Conservation (phyloP, 495 filamentous ascomycete genomes). For the Lineolata rhizophorae region DNA sequence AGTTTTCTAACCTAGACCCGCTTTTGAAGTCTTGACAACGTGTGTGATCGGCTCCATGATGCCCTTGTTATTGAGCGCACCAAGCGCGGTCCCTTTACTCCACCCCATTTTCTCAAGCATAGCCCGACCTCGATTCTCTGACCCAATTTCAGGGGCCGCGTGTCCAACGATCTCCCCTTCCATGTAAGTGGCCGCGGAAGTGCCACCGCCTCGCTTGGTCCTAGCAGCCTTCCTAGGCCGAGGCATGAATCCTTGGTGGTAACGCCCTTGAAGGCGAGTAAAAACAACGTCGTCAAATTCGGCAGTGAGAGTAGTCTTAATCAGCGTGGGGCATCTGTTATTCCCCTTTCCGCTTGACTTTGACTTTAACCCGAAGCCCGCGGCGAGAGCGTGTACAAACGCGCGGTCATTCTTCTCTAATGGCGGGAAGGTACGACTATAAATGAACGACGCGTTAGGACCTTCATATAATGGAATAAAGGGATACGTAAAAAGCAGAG, state of each 20-base stretch:
- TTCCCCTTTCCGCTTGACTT: conserved; percentile 57
- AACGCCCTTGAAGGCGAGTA: conserved; percentile 2
- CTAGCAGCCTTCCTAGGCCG: conserved; percentile 2
- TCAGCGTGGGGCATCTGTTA: conserved; percentile 54
- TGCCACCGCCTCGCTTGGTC: conserved; percentile 21
- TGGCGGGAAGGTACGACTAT: conserved; percentile 57
- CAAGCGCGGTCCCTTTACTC: conserved; percentile 72
- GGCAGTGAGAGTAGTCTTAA: conserved; percentile 44
- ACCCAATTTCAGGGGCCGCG: conserved; percentile 61
- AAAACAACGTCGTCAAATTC: conserved; percentile 22
- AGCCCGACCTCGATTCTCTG: conserved; percentile 60
- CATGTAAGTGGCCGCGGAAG: conserved; percentile 30
- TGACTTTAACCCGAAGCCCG: conserved; percentile 51
- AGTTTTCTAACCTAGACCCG: conserved; percentile 72
- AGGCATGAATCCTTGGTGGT: conserved; percentile 22
- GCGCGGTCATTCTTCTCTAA: conserved; percentile 63
- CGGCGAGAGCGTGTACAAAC: conserved; percentile 52
- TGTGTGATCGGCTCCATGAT: conserved; percentile 72
- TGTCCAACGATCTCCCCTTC: conserved; percentile 86
- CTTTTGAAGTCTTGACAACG: conserved; percentile 65
- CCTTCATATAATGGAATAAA: no score
- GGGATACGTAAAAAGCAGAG: no score
- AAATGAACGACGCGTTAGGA: no score
- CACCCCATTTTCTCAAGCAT: conserved; percentile 99
- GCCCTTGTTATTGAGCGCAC: conserved; percentile 63